A percentile compares a stretch with the other conserved stretches of the same genome.
These are phyloP conservation scores for Colletotrichum abscissum DNA, from an alignment of 2,329 filamentous ascomycete genomes.

Conservation along the genomic window DNA sequence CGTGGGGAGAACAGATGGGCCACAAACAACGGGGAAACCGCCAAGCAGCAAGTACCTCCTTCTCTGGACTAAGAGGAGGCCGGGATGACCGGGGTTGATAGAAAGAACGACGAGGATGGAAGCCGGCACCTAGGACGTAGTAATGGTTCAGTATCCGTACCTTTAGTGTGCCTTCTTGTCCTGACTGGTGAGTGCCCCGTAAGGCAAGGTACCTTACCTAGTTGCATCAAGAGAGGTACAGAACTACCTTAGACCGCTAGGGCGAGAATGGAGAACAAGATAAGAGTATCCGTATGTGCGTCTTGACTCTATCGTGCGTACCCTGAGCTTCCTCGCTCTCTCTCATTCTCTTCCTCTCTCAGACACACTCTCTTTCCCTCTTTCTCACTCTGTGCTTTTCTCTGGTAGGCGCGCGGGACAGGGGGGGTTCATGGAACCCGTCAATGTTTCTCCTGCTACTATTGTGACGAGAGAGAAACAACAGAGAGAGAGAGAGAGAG, in stretches of 20 bases:
- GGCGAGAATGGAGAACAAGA: conserved; percentile 3
- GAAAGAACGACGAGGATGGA: not conserved
- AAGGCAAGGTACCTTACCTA: not conserved
- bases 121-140: not conserved
- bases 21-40: conserved; percentile 17
- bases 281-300: not conserved
- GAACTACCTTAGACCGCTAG: not conserved
- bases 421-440: not conserved
- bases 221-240: not conserved
- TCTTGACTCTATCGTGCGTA: not conserved
- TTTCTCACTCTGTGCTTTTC: not conserved
- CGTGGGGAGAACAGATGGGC: conserved; percentile 12
- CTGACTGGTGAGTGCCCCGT: not conserved
- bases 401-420: not conserved
- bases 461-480: conserved; percentile 1
- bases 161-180: not conserved
- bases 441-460: not conserved
- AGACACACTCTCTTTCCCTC: not conserved
- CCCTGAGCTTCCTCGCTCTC: not conserved
- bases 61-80: conserved; percentile 20
- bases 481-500: no score
- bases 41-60: conserved; percentile 17
- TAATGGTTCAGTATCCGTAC: no score
- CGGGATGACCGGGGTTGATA: conserved; percentile 8
- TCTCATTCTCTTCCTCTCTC: not conserved